Evolutionary conservation across 1,284 basidiomycete species (phyloP).

Genomic region (Microbotryum intermedium): DNA sequence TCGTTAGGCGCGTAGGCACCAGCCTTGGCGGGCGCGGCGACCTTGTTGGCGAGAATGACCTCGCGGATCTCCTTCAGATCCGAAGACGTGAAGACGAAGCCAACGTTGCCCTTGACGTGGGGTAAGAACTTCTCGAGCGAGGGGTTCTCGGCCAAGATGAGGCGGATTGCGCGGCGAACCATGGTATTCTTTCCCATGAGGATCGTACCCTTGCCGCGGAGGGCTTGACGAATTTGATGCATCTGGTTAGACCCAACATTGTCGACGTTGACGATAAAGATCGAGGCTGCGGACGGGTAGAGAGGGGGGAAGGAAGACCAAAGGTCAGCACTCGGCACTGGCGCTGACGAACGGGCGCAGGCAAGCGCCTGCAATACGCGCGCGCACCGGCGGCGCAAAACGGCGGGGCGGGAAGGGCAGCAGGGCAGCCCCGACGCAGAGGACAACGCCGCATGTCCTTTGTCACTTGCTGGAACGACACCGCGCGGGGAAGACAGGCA

Average conservation of each 20-base stretch:
- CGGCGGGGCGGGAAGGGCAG: not conserved
- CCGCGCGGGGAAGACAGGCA: not conserved
- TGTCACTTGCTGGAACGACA: no score
- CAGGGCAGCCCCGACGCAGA: not conserved
- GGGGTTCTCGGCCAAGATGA: slow-evolving; percentile 79
- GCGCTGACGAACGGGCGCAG: not conserved
- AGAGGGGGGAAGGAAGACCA: not conserved
- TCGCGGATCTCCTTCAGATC: slow-evolving; percentile 95
- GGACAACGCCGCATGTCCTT: not conserved
- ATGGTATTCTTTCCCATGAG: slow-evolving; percentile 99
- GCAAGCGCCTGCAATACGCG: not conserved
- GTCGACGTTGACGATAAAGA: slow-evolving; percentile 99
- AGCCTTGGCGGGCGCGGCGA: slow-evolving; percentile 95
- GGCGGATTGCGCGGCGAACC: slow-evolving; percentile 94
- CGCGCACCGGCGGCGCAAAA: not conserved
- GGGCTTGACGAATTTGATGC: slow-evolving; percentile 95
- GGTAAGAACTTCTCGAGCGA: slow-evolving; percentile 95
- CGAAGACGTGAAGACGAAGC: slow-evolving; percentile 91
- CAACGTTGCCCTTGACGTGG: slow-evolving; percentile 93
- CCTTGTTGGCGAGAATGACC: slow-evolving; percentile 89
- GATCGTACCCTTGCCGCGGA: slow-evolving; percentile 93
- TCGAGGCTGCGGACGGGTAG: slow-evolving; percentile 58
- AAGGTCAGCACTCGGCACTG: not conserved
- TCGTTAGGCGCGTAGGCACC: slow-evolving; percentile 91
- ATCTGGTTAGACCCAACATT: slow-evolving; percentile 98